A percentile compares a stretch with the other conserved stretches of the same genome.
These are phyloP conservation scores for Phaseolus coccineus DNA, from an alignment of 331 rosid species.

Conservation along the genomic window DNA sequence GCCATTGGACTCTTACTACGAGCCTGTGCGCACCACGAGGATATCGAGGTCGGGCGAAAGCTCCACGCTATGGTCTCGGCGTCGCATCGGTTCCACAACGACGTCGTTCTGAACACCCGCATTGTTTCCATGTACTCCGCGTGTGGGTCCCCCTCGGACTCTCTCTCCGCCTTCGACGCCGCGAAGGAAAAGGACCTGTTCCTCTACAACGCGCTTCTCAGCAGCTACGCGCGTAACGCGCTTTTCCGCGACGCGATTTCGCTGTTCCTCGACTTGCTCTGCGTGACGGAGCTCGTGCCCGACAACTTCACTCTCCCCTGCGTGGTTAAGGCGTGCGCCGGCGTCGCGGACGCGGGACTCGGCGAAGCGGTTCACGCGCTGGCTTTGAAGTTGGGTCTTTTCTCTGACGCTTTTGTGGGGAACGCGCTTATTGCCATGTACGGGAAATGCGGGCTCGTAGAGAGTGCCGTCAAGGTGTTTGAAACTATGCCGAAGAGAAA, in stretches of 20 bases:
- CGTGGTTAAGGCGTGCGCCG: conserved; percentile 71
- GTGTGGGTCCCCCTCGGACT: conserved; percentile 69
- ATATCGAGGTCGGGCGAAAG: conserved; percentile 66
- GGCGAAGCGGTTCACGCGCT: conserved; percentile 73
- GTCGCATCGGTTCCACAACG: conserved; percentile 51
- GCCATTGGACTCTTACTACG: conserved; percentile 63
- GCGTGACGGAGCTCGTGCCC: conserved; percentile 60
- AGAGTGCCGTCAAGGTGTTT: conserved; percentile 64
- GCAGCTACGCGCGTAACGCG: conserved; percentile 65
- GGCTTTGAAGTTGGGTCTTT: conserved; percentile 62
- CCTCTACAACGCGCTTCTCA: conserved; percentile 82
- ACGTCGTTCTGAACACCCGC: conserved; percentile 74
- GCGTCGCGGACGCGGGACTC: conserved; percentile 55
- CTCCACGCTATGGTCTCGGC: conserved; percentile 59
- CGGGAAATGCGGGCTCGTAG: conserved; percentile 65
- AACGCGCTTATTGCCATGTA: conserved; percentile 76
- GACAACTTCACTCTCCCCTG: conserved; percentile 80
- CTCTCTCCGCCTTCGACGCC: conserved; percentile 62
- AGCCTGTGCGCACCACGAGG: conserved; percentile 60
- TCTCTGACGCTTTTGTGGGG: conserved; percentile 72
- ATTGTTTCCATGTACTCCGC: conserved; percentile 76
- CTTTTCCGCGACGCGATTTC: conserved; percentile 60
- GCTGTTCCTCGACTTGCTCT: conserved; percentile 59
- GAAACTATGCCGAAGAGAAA: conserved; percentile 64
- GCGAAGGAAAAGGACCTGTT: conserved; percentile 60